Percentiles rank a stretch among this genome's conserved stretches.
phyloP scores from a whole-genome alignment of 768 basidiomycete species.

The Agaricus blazei region DNA sequence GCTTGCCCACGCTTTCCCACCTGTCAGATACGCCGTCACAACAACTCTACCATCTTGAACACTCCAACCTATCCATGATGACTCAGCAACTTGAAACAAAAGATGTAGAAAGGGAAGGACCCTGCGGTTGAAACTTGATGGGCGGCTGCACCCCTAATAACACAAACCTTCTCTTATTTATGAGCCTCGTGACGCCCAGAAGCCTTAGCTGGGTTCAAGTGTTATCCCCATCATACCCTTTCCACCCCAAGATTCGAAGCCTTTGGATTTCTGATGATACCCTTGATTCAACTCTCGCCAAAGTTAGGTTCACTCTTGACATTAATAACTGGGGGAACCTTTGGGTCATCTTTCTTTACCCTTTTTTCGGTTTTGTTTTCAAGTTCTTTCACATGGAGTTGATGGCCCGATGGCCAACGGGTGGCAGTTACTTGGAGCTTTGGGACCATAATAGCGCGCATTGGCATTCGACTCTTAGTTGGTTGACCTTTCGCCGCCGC shows the following conservation, averaged over 20 bases:
- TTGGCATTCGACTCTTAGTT: not conserved
- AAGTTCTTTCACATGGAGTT: conserved; percentile 6
- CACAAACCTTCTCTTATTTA: conserved; percentile 5
- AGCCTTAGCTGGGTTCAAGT: not conserved
- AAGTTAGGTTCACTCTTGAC: not conserved
- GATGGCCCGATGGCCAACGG: not conserved
- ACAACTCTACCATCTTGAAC: conserved; percentile 13
- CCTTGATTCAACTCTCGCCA: not conserved
- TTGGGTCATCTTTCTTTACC: conserved; percentile 4
- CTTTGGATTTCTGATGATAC: not conserved
- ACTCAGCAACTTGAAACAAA: conserved; percentile 8
- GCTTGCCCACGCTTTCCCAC: conserved; percentile 37
- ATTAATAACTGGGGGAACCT: conserved; percentile 10
- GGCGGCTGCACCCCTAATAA: conserved; percentile 1
- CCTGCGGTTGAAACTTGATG: conserved; percentile 7
- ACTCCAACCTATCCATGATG: not conserved
- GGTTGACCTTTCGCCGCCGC: not conserved
- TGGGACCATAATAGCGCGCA: not conserved
- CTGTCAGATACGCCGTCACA: conserved; percentile 25
- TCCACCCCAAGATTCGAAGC: not conserved
- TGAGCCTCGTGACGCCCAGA: conserved; percentile 9
- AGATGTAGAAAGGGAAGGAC: conserved; percentile 4
- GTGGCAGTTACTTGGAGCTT: not conserved
- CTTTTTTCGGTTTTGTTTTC: conserved; percentile 1
- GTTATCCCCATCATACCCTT: not conserved